These are phyloP conservation scores for Irpex rosettiformis DNA, from an alignment of 1,284 basidiomycete genomes.

Conservation along the genomic window DNA sequence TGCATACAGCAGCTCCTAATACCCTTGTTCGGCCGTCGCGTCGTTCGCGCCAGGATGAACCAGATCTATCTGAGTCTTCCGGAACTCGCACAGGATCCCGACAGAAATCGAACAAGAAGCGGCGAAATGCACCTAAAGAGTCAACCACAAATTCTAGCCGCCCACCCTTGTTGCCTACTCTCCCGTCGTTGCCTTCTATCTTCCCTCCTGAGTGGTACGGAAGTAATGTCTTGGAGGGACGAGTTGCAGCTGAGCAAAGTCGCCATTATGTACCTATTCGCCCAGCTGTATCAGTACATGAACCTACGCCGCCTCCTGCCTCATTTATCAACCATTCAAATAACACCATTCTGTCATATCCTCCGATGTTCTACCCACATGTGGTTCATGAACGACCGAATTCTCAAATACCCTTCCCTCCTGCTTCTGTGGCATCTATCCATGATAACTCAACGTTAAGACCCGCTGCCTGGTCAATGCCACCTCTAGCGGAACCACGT, in stretches of 20 bases:
- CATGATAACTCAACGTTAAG: background rate
- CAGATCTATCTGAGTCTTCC: background rate
- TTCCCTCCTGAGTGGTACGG: conserved; percentile 1
- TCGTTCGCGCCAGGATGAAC: background rate
- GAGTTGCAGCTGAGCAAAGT: background rate
- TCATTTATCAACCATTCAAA: background rate
- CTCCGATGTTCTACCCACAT: background rate
- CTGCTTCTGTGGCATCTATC: too few relatives aligned
- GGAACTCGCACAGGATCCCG: background rate
- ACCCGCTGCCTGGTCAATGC: background rate
- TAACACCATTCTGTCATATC: too few relatives aligned
- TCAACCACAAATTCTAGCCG: background rate
- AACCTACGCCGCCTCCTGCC: background rate
- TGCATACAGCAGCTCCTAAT: background rate
- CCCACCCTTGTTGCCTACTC: background rate
- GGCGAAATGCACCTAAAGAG: background rate
- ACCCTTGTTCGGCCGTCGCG: background rate
- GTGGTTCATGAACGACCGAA: background rate
- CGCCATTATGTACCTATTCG: background rate
- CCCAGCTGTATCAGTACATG: background rate
- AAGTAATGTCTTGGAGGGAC: background rate
- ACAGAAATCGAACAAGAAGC: background rate
- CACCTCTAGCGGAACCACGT: background rate
- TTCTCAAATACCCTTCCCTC: background rate
- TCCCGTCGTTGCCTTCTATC: background rate